Base-by-base conservation (phyloP, 495 filamentous ascomycete species). In the Glonium stellatum region DNA sequence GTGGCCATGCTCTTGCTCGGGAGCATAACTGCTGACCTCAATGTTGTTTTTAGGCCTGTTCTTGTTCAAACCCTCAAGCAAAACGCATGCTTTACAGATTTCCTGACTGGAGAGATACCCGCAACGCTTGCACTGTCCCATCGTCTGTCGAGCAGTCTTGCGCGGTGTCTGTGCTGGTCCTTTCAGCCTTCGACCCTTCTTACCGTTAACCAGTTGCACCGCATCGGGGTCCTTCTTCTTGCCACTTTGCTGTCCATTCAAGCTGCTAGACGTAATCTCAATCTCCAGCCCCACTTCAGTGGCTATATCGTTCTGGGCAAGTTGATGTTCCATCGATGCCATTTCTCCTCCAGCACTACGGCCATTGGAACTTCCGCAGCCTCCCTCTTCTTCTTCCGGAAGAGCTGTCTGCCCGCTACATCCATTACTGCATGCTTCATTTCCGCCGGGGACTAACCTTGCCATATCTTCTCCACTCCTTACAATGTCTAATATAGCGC, bases 381-480 rank as follows among this genome's bases (percentile, higher is more conserved):
- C 87, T 36, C 84, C 86, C 52, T 88, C 88, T 10, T 83, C 87
- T 48, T 79, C 80, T 11, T 72, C 75, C 49, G 74, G 73, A 35
- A 67, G 58, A 53, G 67, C 62, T 64, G 67, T 47, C 41, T 71
- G 67, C 23, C 67, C 63, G 50, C 68, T 67, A 44, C 74, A 71
- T 23, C 60, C 66, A 36, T 68, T 67, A 35, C 27, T 58, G 36
- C 69, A 63, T n/a, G 64, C 57, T 10, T 60, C 71, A 52, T 77
- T 70, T 55, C 81, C 82, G 21, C 76, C 77, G 0, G 92, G 90
- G 1, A 96, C 89, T 25, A 97, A 77, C 60, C 78, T 83, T 9
- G 90, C 92, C 87, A 98, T 97, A 62, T 97, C 95, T 73, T 97
- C 91, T 10, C 93, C 93, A 69, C 91, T 96, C 59, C 85, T 82